Percentiles rank a stretch among this genome's conserved stretches.
These are phyloP conservation scores for Canavalia gladiata DNA, from an alignment of 306 rosid genomes.

Conservation along the genomic window DNA sequence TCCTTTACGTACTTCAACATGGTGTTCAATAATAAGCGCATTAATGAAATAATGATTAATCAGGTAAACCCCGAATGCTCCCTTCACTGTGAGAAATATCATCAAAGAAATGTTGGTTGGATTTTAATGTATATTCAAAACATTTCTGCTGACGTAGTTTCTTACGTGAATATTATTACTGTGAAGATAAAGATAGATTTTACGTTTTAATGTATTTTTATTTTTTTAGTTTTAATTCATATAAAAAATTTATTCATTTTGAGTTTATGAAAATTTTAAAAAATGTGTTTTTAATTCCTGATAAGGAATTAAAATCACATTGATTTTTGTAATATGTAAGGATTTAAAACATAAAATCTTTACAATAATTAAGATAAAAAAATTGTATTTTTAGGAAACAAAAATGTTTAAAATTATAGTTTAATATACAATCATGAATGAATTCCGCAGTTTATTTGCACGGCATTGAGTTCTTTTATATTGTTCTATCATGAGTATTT, in stretches of 20 bases:
- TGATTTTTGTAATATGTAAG: no score
- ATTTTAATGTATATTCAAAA: constrained; percentile 20
- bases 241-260: no score
- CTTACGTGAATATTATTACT: constrained; percentile 2
- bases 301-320: no score
- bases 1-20: background rate
- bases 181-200: constrained; percentile 31
- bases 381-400: no score
- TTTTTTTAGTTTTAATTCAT: no score
- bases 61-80: constrained; percentile 10
- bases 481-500: no score
- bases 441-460: background rate
- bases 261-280: no score
- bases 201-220: background rate
- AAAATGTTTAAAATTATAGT: no score
- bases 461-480: no score
- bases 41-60: background rate
- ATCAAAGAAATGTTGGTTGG: background rate
- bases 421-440: constrained; percentile 7
- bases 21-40: constrained; percentile 7
- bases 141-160: constrained; percentile 42
- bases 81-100: background rate
- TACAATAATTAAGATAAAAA: no score
- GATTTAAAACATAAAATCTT: no score
- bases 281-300: no score